Evolutionary conservation across 139 green algal species (phyloP), one percentile per base, ranked within the genome.

Genomic region (Volvox reticuliferus): DNA sequence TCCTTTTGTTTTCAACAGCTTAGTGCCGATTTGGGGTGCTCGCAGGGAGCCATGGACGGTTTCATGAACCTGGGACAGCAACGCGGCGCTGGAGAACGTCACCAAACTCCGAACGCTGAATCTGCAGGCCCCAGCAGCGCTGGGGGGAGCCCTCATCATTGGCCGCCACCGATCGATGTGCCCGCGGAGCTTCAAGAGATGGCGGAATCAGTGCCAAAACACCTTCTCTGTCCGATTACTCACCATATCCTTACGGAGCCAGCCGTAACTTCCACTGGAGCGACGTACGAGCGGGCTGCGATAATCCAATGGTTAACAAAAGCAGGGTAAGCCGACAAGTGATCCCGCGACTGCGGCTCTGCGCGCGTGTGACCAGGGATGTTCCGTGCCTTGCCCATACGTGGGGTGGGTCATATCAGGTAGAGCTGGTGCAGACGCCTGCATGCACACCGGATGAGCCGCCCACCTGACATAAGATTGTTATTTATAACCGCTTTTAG

Each of bases 151-250:
- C 68, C n/a, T 1, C 79, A 93, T 33, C 92, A 94, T 87, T 94
- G 92, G 92, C 92, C 92, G 20, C 92, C 92, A 37, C 86, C 92
- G 1, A 75, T 94, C 30, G 2, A 21, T 2, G 79, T 94, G 3
- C 86, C 92, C 1, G 61, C 69, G 33, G 75, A 82, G 61, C 84
- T 94, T 22, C 87, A 92, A n/a, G 89, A 93, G 71, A 77, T 88
- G 20, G 75, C 65, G 21, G 37, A 73, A 35, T 73, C 71, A 18
- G 81, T 61, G 55, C 92, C 89, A 14, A 68, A 77, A 28, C 89
- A 79, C 89, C 73, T 90, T 71, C 79, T 88, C 69, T 94, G 92
- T 62, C 92, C 92, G 86, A 94, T 94, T 82, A 94, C 89, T 1
- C 88, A 93, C 32, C 77, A 36, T 37, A 84, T 94, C 75, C 91